A percentile compares a stretch with the other conserved stretches of the same genome.
Evolutionary conservation across 2,329 filamentous ascomycete genomes (phyloP).

Genomic region (Nemania sp.): DNA sequence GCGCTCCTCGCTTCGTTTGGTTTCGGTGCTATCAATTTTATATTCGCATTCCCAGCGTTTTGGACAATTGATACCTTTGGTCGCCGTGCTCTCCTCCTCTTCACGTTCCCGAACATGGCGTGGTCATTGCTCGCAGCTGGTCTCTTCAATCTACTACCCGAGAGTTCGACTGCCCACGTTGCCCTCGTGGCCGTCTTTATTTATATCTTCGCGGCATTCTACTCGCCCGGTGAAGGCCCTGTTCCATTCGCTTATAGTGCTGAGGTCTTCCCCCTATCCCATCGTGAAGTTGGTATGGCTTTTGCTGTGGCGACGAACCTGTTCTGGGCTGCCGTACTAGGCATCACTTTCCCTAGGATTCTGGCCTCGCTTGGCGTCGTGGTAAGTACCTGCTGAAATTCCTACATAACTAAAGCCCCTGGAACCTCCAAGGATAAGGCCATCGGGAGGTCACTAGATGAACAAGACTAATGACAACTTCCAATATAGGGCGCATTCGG

Average conservation of each 20-base stretch:
- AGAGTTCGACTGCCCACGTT: conserved; percentile 32
- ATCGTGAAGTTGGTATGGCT: conserved; percentile 73
- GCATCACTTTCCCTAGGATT: conserved; percentile 65
- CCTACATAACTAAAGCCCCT: too few relatives aligned
- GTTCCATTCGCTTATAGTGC: conserved; percentile 71
- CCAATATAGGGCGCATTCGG: conserved; percentile 47
- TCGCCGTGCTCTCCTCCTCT: conserved; percentile 62
- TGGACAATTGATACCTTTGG: conserved; percentile 71
- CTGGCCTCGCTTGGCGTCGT: conserved; percentile 49
- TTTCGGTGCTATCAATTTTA: conserved; percentile 68
- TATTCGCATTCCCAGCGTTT: conserved; percentile 66
- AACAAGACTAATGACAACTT: conserved; percentile 1
- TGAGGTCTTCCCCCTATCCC: conserved; percentile 71
- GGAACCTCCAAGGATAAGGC: background rate
- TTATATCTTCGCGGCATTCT: conserved; percentile 64
- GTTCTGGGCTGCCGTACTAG: conserved; percentile 62
- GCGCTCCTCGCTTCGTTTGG: conserved; percentile 67
- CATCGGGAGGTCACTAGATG: background rate
- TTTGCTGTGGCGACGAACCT: conserved; percentile 70
- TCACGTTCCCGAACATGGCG: conserved; percentile 71
- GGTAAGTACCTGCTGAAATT: conserved; percentile 16
- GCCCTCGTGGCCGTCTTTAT: conserved; percentile 62
- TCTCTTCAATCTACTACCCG: conserved; percentile 57
- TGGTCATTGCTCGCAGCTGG: conserved; percentile 68
- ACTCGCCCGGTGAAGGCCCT: conserved; percentile 67